A percentile compares a stretch with the other conserved stretches of the same genome.
These are phyloP conservation scores for Rehmannia glutinosa DNA, from an alignment of 257 asterid genomes.

Conservation along the genomic window DNA sequence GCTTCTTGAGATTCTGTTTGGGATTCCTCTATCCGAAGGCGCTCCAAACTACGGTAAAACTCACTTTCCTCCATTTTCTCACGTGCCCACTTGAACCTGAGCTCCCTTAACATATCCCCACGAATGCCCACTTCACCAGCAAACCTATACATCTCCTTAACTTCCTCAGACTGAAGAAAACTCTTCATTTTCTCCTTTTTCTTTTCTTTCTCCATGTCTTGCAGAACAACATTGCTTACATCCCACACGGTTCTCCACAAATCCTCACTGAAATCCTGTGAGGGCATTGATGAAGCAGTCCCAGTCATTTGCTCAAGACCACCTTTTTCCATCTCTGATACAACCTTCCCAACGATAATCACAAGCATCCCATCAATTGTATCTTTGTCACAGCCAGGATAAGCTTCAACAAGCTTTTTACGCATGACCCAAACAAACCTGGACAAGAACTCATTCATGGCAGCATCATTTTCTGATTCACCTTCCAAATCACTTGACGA, in stretches of 20 bases:
- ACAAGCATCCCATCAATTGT: slow-evolving; percentile 74
- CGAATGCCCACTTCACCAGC: slow-evolving; percentile 91
- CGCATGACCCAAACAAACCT: slow-evolving; percentile 91
- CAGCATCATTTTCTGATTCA: slow-evolving; percentile 45
- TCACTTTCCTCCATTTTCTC: slow-evolving; percentile 89
- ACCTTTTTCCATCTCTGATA: slow-evolving; percentile 60
- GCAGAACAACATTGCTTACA: slow-evolving; percentile 63
- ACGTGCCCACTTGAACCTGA: slow-evolving; percentile 93
- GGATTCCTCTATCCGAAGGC: slow-evolving; percentile 27
- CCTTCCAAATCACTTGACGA: slow-evolving; percentile 17
- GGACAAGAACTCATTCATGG: slow-evolving; percentile 72
- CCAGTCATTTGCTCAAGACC: slow-evolving; percentile 47
- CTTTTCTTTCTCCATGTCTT: slow-evolving; percentile 80
- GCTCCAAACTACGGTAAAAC: slow-evolving; percentile 51
- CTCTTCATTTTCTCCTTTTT: slow-evolving; percentile 79
- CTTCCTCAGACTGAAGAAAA: slow-evolving; percentile 88
- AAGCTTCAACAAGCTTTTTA: slow-evolving; percentile 53
- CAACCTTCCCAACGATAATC: slow-evolving; percentile 64
- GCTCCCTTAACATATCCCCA: slow-evolving; percentile 90
- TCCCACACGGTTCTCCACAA: slow-evolving; percentile 89
- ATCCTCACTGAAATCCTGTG: slow-evolving; percentile 71
- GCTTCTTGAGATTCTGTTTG: slow-evolving; percentile 19
- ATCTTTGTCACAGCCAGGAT: slow-evolving; percentile 56
- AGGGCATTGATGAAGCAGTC: slow-evolving; percentile 22
- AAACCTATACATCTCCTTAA: slow-evolving; percentile 81